phyloP scores from a whole-genome alignment of 192 early-diverging fungal genomes.

The Lunasporangiospora selenospora region DNA sequence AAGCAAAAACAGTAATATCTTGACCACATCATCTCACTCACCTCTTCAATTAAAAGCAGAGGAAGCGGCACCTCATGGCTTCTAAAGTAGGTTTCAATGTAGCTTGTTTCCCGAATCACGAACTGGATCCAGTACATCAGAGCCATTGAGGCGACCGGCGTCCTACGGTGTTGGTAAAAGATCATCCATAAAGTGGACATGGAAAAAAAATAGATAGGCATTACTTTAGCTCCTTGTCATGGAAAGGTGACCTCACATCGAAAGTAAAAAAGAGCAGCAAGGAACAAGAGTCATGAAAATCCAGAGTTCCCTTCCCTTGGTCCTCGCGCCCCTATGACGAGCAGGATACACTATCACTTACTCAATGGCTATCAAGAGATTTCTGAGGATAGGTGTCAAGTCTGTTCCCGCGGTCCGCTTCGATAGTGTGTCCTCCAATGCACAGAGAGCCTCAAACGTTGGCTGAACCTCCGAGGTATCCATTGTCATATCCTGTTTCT shows the following conservation, averaged over 20 bases:
- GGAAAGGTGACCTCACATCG: no score
- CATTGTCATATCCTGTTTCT: constrained; percentile 30
- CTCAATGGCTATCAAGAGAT: constrained; percentile 53
- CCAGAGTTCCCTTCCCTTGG: no score
- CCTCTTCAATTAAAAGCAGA: constrained; percentile 75
- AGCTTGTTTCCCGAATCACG: constrained; percentile 65
- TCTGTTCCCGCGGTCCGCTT: constrained; percentile 50
- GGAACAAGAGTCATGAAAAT: no score
- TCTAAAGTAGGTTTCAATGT: constrained; percentile 75
- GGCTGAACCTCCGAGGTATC: constrained; percentile 44
- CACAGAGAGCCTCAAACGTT: constrained; percentile 40
- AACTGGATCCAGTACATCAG: constrained; percentile 69
- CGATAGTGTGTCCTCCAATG: constrained; percentile 46
- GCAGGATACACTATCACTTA: constrained; percentile 28
- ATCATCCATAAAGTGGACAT: no score
- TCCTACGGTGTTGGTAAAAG: constrained; percentile 46
- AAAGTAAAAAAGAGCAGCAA: no score
- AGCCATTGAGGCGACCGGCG: constrained; percentile 63
- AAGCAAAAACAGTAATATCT: neutral
- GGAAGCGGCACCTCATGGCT: constrained; percentile 64
- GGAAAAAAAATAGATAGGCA: no score
- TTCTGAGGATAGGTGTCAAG: constrained; percentile 44
- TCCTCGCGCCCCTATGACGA: no score
- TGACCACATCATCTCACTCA: constrained; percentile 2
- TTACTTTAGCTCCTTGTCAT: no score